Evolutionary conservation across 2,329 filamentous ascomycete species (phyloP).

Genomic region (Calonectria hawksworthii): DNA sequence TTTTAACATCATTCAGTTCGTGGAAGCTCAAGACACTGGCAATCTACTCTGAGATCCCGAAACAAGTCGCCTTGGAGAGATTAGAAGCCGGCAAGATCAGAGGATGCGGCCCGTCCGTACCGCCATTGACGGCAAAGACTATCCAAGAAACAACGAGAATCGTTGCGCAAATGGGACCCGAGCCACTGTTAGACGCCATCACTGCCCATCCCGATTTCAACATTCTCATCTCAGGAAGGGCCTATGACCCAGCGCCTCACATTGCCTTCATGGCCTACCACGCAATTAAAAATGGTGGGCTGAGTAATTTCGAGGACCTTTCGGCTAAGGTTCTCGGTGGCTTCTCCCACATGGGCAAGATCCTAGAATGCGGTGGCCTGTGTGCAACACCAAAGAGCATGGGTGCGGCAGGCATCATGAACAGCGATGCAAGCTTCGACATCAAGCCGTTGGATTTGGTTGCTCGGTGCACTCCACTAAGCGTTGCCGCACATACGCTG

Average conservation of each 20-base stretch:
- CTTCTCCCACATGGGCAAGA: slow-evolving; percentile 2
- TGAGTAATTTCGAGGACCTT: not conserved
- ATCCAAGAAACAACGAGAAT: not conserved
- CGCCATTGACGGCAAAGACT: not conserved
- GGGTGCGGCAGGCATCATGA: slow-evolving; percentile 8
- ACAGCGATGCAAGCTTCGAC: slow-evolving; percentile 53
- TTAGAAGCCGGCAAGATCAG: not conserved
- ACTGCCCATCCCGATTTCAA: not conserved
- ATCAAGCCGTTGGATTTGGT: slow-evolving; percentile 56
- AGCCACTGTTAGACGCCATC: slow-evolving; percentile 10
- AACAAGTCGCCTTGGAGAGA: not conserved
- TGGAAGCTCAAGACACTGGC: not conserved
- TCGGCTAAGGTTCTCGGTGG: not conserved
- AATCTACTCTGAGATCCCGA: not conserved
- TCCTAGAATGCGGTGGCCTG: not conserved
- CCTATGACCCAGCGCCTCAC: slow-evolving; percentile 5
- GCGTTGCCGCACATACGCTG: slow-evolving; percentile 65
- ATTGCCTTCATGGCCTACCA: slow-evolving; percentile 5
- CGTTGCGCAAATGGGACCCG: slow-evolving; percentile 15
- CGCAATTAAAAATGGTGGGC: not conserved
- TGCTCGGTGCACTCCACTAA: slow-evolving; percentile 60
- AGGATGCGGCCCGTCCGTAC: not conserved
- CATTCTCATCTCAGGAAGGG: not conserved
- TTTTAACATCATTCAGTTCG: not conserved
- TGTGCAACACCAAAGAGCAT: slow-evolving; percentile 10